Base-by-base conservation (phyloP, 2,329 filamentous ascomycete species). In the Paraphaeosphaeria minitans region DNA sequence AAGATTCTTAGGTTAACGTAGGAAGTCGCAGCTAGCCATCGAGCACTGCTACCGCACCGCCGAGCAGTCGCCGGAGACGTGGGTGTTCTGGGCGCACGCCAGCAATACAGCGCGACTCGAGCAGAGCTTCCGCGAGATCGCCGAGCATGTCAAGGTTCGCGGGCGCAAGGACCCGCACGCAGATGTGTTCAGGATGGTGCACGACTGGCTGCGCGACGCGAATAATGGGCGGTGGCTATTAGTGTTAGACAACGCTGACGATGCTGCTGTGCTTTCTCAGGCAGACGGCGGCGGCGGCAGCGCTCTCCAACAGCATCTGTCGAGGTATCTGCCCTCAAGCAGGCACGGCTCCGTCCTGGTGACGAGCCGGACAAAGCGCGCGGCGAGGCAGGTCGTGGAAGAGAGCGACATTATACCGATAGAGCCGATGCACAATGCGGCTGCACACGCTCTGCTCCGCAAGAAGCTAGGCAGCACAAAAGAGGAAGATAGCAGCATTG, bases 21-120 rank as follows among this genome's bases (percentile, higher is more conserved):
- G 60, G 21, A 63, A 63, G 46, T 61, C 58, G 24, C 56, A 63
- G 53, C 47, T 63, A 22, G 61, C 59, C 19, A 64, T 64, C 29
- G 59, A 64, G 53, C 37, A 64, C 52, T 48, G 31, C 41, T 62
- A 62, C 35, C 59, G 56, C 42, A 56, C 49, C 19, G 9, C 3
- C n/a, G 52, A 62, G 16, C 22, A 22, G 9, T 62, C 59, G 39
- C 57, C 57, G 4, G 42, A 58, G 12, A 60, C 57, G 21, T 62
- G 57, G 57, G 57, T 64, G 35, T 61, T 64, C 57, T 64, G 55
- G 60, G 59, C 56, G 10, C 53, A 61, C 47, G 56, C 61, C 4
- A 62, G 65, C 56, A 65, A 58, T 37, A 21, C 55, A 21, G 58
- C 64, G 1, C 60, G 65, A 33, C 54, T 67, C 41, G 59, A 67